Percentiles rank a stretch among this genome's conserved stretches.
Conservation (phyloP, 78 protist species). For the Dictyostelium brefeldianum region DNA sequence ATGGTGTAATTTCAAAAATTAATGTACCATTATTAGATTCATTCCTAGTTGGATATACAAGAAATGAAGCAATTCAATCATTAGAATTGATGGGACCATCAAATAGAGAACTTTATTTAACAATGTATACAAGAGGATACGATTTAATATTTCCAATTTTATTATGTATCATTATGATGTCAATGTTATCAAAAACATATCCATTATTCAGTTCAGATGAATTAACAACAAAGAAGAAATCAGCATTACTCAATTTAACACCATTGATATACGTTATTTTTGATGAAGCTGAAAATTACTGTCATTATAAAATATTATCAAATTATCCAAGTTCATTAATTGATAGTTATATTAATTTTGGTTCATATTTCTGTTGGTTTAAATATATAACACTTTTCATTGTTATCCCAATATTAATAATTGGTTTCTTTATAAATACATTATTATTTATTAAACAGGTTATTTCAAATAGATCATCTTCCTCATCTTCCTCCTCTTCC, state of each 20-base stretch:
- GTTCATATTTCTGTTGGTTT: not conserved
- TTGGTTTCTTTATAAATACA: slow-evolving; percentile 1
- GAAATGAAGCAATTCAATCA: not conserved
- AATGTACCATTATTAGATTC: slow-evolving; percentile 10
- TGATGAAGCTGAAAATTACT: slow-evolving; percentile 18
- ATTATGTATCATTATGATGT: not conserved
- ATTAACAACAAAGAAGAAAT: too few species aligned
- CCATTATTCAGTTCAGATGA: not conserved
- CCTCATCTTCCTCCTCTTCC: too few species aligned
- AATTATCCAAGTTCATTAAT: not conserved
- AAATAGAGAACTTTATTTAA: not conserved
- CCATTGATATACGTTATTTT: not conserved
- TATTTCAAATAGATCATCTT: not conserved
- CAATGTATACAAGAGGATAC: slow-evolving; percentile 22
- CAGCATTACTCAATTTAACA: not conserved
- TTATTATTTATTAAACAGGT: not conserved
- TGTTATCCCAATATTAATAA: not conserved
- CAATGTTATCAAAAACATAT: slow-evolving; percentile 30
- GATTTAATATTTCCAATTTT: slow-evolving; percentile 20
- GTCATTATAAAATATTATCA: slow-evolving; percentile 21
- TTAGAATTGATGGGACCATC: not conserved
- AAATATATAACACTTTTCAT: not conserved
- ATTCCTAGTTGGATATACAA: not conserved
- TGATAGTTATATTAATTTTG: not conserved
- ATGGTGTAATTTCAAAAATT: not conserved